Conservation (phyloP, 306 rosid species). For the Sechiopsis laciniata region DNA sequence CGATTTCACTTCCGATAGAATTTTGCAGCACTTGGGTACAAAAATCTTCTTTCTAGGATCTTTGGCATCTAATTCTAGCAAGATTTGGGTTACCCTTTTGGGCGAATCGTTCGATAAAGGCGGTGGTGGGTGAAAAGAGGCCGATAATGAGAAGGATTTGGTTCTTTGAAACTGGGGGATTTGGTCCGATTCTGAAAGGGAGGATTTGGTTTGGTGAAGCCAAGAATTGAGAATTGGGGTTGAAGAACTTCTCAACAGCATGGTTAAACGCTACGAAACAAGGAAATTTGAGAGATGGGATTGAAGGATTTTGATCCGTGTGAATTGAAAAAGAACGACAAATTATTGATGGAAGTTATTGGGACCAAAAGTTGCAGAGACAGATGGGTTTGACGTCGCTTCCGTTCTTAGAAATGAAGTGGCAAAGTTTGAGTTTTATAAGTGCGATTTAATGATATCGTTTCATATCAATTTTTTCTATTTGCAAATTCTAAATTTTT, state of each 20-base stretch:
- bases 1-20: slow-evolving; percentile 16
- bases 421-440: background rate
- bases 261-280: slow-evolving; percentile 21
- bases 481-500: too few species aligned
- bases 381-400: background rate
- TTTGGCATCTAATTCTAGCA: slow-evolving; percentile 29
- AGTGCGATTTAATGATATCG: background rate
- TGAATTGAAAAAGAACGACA: background rate
- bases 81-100: slow-evolving; percentile 26
- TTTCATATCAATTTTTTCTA: background rate
- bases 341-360: background rate
- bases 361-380: background rate
- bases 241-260: slow-evolving; percentile 65
- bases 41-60: slow-evolving; percentile 28
- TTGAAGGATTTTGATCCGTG: background rate
- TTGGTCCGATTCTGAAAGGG: slow-evolving; percentile 37
- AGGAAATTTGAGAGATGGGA: background rate
- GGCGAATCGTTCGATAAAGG: slow-evolving; percentile 16
- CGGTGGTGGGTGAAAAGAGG: slow-evolving; percentile 19
- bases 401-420: background rate
- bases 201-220: slow-evolving; percentile 34
- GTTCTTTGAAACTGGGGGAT: slow-evolving; percentile 39
- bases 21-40: slow-evolving; percentile 12
- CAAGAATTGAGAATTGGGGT: slow-evolving; percentile 56
- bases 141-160: slow-evolving; percentile 31